Evolutionary conservation across 148 eudicot genomes (phyloP).

Genomic region (Pouteria glomerata): DNA sequence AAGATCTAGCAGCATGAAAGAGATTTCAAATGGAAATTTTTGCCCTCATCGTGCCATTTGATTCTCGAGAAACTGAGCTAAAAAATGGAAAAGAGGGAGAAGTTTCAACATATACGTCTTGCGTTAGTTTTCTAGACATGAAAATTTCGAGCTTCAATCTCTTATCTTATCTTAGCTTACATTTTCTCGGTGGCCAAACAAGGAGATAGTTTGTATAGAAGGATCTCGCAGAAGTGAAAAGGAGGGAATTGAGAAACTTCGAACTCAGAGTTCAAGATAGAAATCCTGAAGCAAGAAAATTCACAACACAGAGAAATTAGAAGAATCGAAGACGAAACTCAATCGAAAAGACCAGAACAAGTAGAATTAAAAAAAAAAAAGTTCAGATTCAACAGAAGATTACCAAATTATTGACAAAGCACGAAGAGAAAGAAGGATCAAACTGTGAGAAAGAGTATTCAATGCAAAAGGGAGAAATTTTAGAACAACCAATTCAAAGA

Average conservation of each 20-base stretch:
- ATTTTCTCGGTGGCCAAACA: slow-evolving; percentile 1
- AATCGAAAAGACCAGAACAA: neutral
- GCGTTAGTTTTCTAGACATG: neutral
- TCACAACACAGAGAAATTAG: neutral
- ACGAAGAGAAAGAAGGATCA: neutral
- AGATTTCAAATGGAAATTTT: neutral
- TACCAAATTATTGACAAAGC: neutral
- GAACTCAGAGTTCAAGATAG: neutral
- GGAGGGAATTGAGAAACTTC: neutral
- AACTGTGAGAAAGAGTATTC: neutral
- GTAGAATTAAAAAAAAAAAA: neutral
- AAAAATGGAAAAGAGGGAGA: neutral
- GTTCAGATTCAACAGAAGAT: neutral
- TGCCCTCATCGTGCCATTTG: neutral
- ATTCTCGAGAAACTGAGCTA: neutral
- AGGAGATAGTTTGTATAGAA: neutral
- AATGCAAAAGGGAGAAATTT: neutral
- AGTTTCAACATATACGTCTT: too few relatives aligned
- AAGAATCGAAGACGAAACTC: neutral
- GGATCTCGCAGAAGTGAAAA: too few relatives aligned
- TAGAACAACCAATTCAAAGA: neutral
- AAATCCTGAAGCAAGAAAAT: neutral
- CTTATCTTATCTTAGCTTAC: neutral
- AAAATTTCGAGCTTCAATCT: neutral
- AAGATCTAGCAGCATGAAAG: neutral